phyloP scores from a whole-genome alignment of 805 yeast species.

The Allodekkera sacchari region DNA sequence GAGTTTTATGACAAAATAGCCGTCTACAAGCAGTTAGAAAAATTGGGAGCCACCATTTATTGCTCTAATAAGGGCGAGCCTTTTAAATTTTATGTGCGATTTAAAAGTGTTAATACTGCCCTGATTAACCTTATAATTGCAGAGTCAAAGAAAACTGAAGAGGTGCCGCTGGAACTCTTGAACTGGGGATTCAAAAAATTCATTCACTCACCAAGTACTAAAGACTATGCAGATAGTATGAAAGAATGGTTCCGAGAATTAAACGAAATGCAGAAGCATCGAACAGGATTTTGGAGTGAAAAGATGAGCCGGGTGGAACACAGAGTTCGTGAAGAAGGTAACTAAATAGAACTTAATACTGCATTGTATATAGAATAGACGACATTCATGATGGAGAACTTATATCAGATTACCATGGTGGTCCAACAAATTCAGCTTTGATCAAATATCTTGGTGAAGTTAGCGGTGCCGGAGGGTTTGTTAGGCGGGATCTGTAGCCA shows the following conservation, averaged over 20 bases:
- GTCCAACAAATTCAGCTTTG: neutral
- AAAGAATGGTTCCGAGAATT: slow-evolving; percentile 16
- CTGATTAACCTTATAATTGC: slow-evolving; percentile 16
- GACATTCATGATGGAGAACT: neutral
- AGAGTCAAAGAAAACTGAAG: slow-evolving; percentile 13
- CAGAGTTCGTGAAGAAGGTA: too few relatives aligned
- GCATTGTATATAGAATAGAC: neutral
- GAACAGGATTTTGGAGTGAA: slow-evolving; percentile 19
- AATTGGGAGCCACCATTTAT: slow-evolving; percentile 12
- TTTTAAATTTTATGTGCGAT: slow-evolving; percentile 10
- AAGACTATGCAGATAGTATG: slow-evolving; percentile 6
- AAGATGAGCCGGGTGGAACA: too few relatives aligned
- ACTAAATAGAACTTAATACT: slow-evolving; percentile 3
- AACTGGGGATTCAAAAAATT: slow-evolving; percentile 21
- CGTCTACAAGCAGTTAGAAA: slow-evolving; percentile 15
- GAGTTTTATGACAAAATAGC: slow-evolving; percentile 13
- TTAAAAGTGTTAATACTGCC: slow-evolving; percentile 7
- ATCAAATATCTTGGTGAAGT: slow-evolving; percentile 40
- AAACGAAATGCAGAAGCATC: slow-evolving; percentile 13
- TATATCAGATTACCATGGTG: neutral
- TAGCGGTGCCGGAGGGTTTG: slow-evolving; percentile 41
- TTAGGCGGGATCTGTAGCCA: slow-evolving; percentile 75
- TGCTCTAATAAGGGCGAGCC: slow-evolving; percentile 9
- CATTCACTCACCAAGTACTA: slow-evolving; percentile 7
- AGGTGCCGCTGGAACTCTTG: slow-evolving; percentile 13